phyloP scores from a whole-genome alignment of 2,329 filamentous ascomycete genomes.

The Plenodomus tracheiphilus region DNA sequence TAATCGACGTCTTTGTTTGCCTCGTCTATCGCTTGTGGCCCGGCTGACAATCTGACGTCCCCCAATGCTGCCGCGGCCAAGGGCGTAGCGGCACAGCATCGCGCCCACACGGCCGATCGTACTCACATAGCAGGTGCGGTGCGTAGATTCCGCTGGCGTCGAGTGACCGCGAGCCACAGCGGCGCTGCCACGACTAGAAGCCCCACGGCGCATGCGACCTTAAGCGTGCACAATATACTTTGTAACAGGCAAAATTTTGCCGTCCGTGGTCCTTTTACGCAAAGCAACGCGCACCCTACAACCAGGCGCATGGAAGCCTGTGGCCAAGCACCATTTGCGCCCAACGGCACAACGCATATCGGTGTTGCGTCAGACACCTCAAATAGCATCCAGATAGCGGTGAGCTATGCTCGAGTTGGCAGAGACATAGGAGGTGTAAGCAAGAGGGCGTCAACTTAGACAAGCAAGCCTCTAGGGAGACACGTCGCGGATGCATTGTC shows the following conservation, averaged over 20 bases:
- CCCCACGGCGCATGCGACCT: conserved; percentile 13
- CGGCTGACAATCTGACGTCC: conserved; percentile 10
- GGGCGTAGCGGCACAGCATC: conserved; percentile 14
- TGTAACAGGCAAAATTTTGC: conserved; percentile 9
- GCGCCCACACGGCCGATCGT: conserved; percentile 4
- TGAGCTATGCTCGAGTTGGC: conserved; percentile 11
- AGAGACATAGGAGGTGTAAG: conserved; percentile 5
- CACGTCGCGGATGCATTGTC: conserved; percentile 20
- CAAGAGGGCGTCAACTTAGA: conserved; percentile 10
- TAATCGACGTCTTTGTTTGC: conserved; percentile 9
- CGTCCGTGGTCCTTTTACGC: conserved; percentile 8
- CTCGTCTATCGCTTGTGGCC: conserved; percentile 10
- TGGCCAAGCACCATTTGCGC: conserved; percentile 8
- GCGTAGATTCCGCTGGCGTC: not conserved
- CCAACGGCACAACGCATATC: conserved; percentile 4
- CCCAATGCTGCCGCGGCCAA: conserved; percentile 10
- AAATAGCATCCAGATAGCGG: conserved; percentile 16
- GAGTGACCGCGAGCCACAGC: conserved; percentile 12
- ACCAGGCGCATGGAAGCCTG: conserved; percentile 16
- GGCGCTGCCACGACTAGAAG: conserved; percentile 14
- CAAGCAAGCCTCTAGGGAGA: conserved; percentile 11
- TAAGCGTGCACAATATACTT: conserved; percentile 9
- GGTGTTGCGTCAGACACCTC: conserved; percentile 3
- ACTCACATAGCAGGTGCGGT: conserved; percentile 12
- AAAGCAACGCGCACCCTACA: conserved; percentile 9